Evolutionary conservation across 202 grass and related monocot genomes (phyloP).

Genomic region (Saccharum hybrid): DNA sequence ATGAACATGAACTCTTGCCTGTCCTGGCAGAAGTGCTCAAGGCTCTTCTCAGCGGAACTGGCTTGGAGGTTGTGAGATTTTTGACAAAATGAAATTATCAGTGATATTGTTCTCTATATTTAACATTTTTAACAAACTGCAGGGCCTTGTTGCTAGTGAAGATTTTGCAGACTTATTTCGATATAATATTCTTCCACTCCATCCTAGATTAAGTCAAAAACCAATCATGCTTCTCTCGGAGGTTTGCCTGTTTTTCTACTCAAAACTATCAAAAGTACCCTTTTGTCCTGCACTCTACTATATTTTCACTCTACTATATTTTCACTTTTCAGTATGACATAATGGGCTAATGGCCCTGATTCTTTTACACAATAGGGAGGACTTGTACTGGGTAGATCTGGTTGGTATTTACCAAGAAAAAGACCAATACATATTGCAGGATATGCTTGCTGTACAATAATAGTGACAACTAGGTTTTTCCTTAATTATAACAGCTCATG

Average conservation of each 20-base stretch:
- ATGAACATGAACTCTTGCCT: constrained; percentile 54
- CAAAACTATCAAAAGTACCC: not conserved
- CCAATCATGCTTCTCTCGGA: constrained; percentile 90
- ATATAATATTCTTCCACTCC: constrained; percentile 92
- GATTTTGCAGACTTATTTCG: constrained; percentile 58
- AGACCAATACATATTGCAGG: not conserved
- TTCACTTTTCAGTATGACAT: constrained; percentile 37
- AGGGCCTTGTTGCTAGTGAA: constrained; percentile 50
- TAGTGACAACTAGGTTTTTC: constrained; percentile 10
- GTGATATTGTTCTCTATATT: constrained; percentile 2
- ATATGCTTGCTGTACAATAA: constrained; percentile 28
- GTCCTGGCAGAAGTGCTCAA: constrained; percentile 74
- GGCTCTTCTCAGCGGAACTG: constrained; percentile 66
- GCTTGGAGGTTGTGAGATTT: constrained; percentile 59
- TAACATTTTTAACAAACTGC: constrained; percentile 38
- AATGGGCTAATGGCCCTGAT: not conserved
- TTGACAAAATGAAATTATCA: constrained; percentile 33
- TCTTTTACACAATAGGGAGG: not conserved
- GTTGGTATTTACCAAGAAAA: constrained; percentile 23
- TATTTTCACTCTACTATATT: constrained; percentile 16
- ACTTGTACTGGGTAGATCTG: not conserved
- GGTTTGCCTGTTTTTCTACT: constrained; percentile 53
- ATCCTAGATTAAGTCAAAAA: constrained; percentile 64
- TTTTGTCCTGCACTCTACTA: not conserved
- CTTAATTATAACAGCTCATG: not conserved